Percentiles rank a stretch among this genome's conserved stretches.
Conservation (phyloP, 768 basidiomycete species). For the Psilocybe cubensis region DNA sequence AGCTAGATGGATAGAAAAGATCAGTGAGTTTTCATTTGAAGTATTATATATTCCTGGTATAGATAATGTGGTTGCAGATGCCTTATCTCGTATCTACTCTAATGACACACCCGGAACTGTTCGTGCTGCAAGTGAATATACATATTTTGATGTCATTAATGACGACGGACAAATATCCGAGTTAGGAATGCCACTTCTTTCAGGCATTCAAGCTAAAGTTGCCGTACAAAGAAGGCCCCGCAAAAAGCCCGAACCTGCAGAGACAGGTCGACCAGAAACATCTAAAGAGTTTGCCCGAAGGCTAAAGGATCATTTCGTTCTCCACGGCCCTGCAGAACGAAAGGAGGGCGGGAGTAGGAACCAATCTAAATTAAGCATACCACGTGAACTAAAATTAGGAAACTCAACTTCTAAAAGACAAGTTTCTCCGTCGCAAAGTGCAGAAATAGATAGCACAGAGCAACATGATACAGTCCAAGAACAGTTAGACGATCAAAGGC, state of each 20-base stretch:
- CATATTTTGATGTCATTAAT: slow-evolving; percentile 11
- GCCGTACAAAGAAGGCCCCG: background rate
- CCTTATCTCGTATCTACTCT: slow-evolving; percentile 27
- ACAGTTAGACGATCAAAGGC: no score
- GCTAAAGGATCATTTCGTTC: background rate
- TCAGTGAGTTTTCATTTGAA: slow-evolving; percentile 22
- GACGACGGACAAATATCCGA: background rate
- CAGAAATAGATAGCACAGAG: no score
- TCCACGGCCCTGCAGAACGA: background rate
- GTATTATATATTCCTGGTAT: slow-evolving; percentile 24
- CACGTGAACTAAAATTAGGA: no score
- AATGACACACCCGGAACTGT: slow-evolving; percentile 20
- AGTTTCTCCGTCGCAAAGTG: no score
- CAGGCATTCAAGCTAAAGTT: slow-evolving; percentile 9
- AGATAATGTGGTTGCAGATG: slow-evolving; percentile 36
- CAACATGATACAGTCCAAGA: no score
- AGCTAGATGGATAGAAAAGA: slow-evolving; percentile 39
- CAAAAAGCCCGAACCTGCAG: background rate
- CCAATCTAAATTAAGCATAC: no score
- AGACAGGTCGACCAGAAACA: background rate
- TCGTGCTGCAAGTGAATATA: slow-evolving; percentile 9
- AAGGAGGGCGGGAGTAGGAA: background rate
- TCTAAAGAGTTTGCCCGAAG: background rate
- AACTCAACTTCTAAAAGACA: no score
- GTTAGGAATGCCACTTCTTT: background rate